Evolutionary conservation across 495 filamentous ascomycete genomes (phyloP), one percentile per base, ranked within the genome.

Genomic region (Pyrenopolyporus hunteri): DNA sequence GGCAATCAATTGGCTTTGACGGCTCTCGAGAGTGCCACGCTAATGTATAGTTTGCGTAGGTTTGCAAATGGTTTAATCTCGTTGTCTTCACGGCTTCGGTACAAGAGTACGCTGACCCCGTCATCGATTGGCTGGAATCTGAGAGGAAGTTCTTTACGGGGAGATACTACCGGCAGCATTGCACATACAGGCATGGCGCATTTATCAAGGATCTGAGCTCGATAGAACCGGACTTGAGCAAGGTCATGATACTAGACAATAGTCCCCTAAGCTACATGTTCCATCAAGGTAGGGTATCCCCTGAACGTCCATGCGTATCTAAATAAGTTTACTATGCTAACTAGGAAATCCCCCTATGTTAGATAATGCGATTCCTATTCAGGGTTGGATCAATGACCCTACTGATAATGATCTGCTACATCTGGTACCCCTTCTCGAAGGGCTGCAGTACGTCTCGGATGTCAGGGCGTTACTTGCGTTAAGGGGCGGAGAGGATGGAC

Each of bases 231-330:
- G 93, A 98, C 70, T 76, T 98, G 71, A 97, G 92, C 70, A 92
- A 88, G 77, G 94, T 98, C 43, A 96, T 98, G 89, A 98, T 98
- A 62, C 78, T 98, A 70, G 94, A 98, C 76, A 98, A 98, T 69
- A 97, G 92, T 70, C 95, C 94, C 10, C 86, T 96, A 80, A 96
- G 93, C 76, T 98, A 98, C 74, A 91, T 96, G 78, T 98, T 98
- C 78, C 94, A 98, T 71, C 91, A 96, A 85, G 95, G 94, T 97
- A 72, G 37, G 79, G 62, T 42, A 9, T 32, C 23, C 37, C 43
- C 48, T 63, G 45, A 29, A 54, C 22, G 22, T 64, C 14, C 10
- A 16, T 23, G 37, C 16, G 17, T 22, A 10, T 35, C 17, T 17
- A 23, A 32, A 51, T 52, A 19, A 32, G 51, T 45, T 36, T 47